Conservation (phyloP, 768 basidiomycete genomes). For the Agrocybe praecox region DNA sequence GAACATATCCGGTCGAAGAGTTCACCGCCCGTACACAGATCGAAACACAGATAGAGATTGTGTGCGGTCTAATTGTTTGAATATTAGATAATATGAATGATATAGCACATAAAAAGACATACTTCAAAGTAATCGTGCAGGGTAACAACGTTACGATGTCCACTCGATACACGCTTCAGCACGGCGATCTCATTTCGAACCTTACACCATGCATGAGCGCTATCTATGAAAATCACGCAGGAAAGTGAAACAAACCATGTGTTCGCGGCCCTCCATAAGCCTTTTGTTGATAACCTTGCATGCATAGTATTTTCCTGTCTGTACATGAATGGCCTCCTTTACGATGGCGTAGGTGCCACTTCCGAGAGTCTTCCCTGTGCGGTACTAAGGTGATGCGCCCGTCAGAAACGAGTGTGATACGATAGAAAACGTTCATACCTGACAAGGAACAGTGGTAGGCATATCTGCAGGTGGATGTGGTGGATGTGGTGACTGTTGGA, state of each 20-base stretch:
- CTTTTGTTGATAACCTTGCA: conserved; percentile 99
- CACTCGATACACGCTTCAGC: conserved; percentile 90
- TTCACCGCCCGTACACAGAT: conserved; percentile 96
- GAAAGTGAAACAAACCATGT: conserved; percentile 71
- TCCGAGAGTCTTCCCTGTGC: conserved; percentile 85
- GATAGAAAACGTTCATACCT: conserved; percentile 31
- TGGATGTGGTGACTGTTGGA: conserved; percentile 12
- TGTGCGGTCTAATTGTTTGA: conserved; percentile 70
- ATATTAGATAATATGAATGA: background rate
- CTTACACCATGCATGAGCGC: conserved; percentile 39
- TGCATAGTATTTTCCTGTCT: conserved; percentile 91
- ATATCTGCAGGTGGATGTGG: conserved; percentile 13
- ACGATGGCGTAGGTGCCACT: conserved; percentile 96
- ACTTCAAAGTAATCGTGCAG: conserved; percentile 97
- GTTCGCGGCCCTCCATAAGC: conserved; percentile 95
- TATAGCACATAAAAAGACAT: conserved; percentile 14
- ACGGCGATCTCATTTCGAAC: conserved; percentile 97
- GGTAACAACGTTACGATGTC: conserved; percentile 89
- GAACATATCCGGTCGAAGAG: conserved; percentile 99
- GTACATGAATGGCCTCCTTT: conserved; percentile 93
- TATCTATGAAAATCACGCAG: conserved; percentile 4
- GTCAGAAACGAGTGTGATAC: background rate
- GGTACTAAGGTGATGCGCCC: conserved; percentile 52
- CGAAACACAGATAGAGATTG: conserved; percentile 93
- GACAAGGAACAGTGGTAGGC: conserved; percentile 49